A percentile compares a stretch with the other conserved stretches of the same genome.
These are phyloP conservation scores for Saccharum spontaneum DNA, from an alignment of 176 grass and related monocot genomes.

Conservation along the genomic window DNA sequence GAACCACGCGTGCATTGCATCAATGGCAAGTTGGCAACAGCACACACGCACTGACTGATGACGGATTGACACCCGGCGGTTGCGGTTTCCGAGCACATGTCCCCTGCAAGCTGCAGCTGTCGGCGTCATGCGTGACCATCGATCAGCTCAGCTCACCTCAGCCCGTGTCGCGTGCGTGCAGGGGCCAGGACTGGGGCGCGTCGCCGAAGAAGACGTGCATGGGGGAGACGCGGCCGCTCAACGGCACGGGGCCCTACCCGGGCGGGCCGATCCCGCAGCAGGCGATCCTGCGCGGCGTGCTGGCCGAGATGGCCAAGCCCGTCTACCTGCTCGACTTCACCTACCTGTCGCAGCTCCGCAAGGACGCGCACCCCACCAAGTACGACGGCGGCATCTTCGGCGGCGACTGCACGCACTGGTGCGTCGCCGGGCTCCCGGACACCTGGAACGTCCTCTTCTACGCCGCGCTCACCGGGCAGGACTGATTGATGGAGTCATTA, in stretches of 20 bases:
- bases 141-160: not conserved
- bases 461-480: constrained; percentile 54
- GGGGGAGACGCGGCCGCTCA: constrained; percentile 69
- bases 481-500: not conserved
- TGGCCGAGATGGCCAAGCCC: constrained; percentile 62
- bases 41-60: no score
- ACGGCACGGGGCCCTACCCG: constrained; percentile 36
- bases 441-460: constrained; percentile 84
- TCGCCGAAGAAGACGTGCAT: constrained; percentile 43
- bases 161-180: constrained; percentile 13
- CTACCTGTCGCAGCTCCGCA: constrained; percentile 70
- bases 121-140: no score
- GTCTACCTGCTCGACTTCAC: constrained; percentile 73
- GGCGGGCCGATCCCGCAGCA: constrained; percentile 59
- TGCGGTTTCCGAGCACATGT: no score
- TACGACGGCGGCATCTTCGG: constrained; percentile 63
- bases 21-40: no score
- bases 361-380: constrained; percentile 84
- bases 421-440: constrained; percentile 71
- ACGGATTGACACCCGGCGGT: no score
- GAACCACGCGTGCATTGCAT: no score
- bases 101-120: not conserved
- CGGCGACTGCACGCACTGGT: constrained; percentile 90
- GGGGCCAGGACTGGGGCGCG: constrained; percentile 71
- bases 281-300: constrained; percentile 44